A percentile compares a stretch with the other conserved stretches of the same genome.
These are phyloP conservation scores for Linaria vulgaris DNA, from an alignment of 257 asterid genomes.

Conservation along the genomic window DNA sequence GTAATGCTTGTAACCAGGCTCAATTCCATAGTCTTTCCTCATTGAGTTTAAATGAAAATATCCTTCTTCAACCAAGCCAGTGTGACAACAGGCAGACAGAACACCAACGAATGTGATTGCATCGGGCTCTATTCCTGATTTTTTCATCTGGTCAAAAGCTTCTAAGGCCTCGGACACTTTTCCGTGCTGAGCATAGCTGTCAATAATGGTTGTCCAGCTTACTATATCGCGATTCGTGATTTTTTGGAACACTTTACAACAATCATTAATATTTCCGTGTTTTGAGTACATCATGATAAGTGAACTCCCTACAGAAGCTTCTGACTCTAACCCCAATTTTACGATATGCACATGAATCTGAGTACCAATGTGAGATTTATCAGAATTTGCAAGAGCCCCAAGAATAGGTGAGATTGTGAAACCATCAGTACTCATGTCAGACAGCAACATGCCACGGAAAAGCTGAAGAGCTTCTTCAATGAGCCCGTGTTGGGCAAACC, in stretches of 20 bases:
- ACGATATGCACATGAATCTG: constrained; percentile 52
- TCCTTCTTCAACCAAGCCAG: constrained; percentile 80
- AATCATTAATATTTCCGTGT: constrained; percentile 54
- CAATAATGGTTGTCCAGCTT: constrained; percentile 64
- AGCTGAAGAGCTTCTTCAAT: constrained; percentile 49
- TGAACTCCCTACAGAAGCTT: constrained; percentile 59
- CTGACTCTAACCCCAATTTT: constrained; percentile 61
- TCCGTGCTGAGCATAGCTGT: constrained; percentile 77
- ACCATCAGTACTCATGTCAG: constrained; percentile 37
- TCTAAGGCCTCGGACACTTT: constrained; percentile 63
- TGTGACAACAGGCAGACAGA: constrained; percentile 76
- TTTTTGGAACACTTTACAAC: constrained; percentile 46
- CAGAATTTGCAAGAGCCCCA: constrained; percentile 37
- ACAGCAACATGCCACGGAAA: constrained; percentile 42
- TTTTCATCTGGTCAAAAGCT: constrained; percentile 60
- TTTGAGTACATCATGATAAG: constrained; percentile 72
- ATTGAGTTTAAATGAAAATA: constrained; percentile 63
- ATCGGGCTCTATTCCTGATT: constrained; percentile 56
- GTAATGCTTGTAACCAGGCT: constrained; percentile 66
- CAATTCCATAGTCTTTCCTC: constrained; percentile 57
- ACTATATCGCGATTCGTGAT: constrained; percentile 53
- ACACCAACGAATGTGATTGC: constrained; percentile 54
- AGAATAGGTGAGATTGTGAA: constrained; percentile 63
- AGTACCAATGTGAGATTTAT: constrained; percentile 35
- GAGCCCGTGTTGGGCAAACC: constrained; percentile 53